Evolutionary conservation across 2,329 filamentous ascomycete species (phyloP), one percentile per base, ranked within the genome.

Genomic region (Epichloe bromicola): DNA sequence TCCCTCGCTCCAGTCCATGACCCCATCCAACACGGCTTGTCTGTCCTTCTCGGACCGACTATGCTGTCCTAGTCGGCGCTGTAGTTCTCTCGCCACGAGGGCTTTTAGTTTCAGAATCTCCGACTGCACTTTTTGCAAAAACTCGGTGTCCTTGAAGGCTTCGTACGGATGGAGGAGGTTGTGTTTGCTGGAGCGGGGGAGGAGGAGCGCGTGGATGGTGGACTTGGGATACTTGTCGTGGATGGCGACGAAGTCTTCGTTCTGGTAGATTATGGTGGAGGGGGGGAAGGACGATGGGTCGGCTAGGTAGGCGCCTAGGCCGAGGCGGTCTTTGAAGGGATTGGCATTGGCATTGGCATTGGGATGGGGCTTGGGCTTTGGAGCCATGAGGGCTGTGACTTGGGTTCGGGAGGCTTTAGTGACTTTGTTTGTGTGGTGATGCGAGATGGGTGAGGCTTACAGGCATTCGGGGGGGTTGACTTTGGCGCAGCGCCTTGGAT

Each of bases 191-290:
- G 85, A 79, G 47, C 90, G 85, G 6, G 90, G 88, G 5, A 97
- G 80, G n/a, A 97, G 79, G 3, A 98, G 85, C 1, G 88, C 75
- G 69, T 98, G 93, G 4, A 96, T 74, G 3, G 79, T 81, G 3
- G 86, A 80, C 67, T 97, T 98, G 8, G 93, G 90, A 63, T 81
- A 98, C 54, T 81, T 72, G 69, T 98, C 93, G 59, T 83, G 76
- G 64, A 97, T 86, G 19, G 81, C 77, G 51, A 90, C 85, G 57
- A 86, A 88, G 54, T 80, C 71, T 11, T 79, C 72, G 58, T 79
- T 80, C 67, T 84, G 72, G 59, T 81, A 82, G 57, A 91, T 74
- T 19, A 90, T 77, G 8, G 76, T 70, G 5, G 1, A 78, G 61
- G 1, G 82, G 1, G 82, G 76, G 55, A 80, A 84, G 3, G 75